Evolutionary conservation across 768 basidiomycete genomes (phyloP).

Genomic region (Dictyophora rubrovolvata): DNA sequence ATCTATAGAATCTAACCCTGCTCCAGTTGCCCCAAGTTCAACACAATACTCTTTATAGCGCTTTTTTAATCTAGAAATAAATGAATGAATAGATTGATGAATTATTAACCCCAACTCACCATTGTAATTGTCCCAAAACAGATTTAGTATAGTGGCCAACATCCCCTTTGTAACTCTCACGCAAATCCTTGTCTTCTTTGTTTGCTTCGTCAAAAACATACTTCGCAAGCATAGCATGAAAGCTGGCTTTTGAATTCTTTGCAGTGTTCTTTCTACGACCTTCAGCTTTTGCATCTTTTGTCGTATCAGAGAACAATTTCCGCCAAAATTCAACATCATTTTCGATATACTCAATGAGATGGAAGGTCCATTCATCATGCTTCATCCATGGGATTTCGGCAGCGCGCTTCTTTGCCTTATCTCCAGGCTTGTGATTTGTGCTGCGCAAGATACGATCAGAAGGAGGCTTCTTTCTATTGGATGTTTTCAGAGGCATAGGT

Average conservation of each 20-base stretch:
- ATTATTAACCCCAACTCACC: constrained; percentile 8
- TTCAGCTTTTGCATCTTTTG: constrained; percentile 17
- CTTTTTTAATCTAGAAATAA: constrained; percentile 8
- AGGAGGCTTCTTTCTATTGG: neutral
- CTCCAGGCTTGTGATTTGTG: neutral
- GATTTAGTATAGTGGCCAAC: neutral
- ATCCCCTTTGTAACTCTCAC: neutral
- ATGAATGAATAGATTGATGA: too few species aligned
- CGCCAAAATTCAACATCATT: neutral
- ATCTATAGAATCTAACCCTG: neutral
- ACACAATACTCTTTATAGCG: neutral
- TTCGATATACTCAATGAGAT: neutral
- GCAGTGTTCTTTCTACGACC: constrained; percentile 12
- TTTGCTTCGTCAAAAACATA: constrained; percentile 16
- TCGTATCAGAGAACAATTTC: constrained; percentile 21
- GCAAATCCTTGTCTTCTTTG: neutral
- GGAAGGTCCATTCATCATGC: neutral
- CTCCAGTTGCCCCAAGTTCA: neutral
- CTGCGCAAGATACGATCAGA: neutral
- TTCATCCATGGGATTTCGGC: neutral
- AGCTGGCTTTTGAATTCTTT: constrained; percentile 15
- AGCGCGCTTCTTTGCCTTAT: neutral
- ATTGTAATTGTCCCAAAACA: neutral
- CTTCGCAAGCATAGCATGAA: constrained; percentile 15
- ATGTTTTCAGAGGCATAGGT: neutral